Evolutionary conservation across 495 filamentous ascomycete genomes (phyloP).

Genomic region (Cercophora samala): DNA sequence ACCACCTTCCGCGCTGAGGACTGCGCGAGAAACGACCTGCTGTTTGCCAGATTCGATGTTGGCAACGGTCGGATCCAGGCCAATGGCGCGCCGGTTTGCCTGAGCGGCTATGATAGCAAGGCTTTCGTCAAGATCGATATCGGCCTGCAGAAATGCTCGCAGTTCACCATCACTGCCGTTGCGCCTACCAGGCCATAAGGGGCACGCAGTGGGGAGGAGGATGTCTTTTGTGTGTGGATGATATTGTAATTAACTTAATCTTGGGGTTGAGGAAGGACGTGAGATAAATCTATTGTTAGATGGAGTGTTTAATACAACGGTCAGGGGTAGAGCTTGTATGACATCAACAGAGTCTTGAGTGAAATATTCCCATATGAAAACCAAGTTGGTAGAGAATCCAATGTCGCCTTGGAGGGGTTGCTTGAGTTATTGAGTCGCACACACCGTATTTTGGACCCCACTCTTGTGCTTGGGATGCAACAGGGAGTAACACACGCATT

Average conservation of each 20-base stretch:
- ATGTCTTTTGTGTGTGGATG: background rate
- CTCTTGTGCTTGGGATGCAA: background rate
- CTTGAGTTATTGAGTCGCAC: background rate
- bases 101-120: constrained; percentile 30
- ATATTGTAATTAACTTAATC: background rate
- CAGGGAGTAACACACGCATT: background rate
- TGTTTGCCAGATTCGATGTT: constrained; percentile 28
- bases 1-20: constrained; percentile 30
- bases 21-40: constrained; percentile 22
- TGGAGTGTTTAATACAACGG: no score
- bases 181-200: constrained; percentile 25
- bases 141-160: constrained; percentile 25
- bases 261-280: no score
- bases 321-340: background rate
- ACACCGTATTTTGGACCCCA: constrained; percentile 7
- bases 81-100: constrained; percentile 28
- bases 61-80: constrained; percentile 22
- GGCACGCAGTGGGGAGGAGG: background rate
- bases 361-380: background rate
- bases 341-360: background rate
- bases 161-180: constrained; percentile 29
- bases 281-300: no score
- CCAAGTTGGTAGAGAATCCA: background rate
- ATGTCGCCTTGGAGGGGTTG: background rate
- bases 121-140: constrained; percentile 26